phyloP scores from a whole-genome alignment of 1,284 basidiomycete species.

The Schizophyllum amplum region DNA sequence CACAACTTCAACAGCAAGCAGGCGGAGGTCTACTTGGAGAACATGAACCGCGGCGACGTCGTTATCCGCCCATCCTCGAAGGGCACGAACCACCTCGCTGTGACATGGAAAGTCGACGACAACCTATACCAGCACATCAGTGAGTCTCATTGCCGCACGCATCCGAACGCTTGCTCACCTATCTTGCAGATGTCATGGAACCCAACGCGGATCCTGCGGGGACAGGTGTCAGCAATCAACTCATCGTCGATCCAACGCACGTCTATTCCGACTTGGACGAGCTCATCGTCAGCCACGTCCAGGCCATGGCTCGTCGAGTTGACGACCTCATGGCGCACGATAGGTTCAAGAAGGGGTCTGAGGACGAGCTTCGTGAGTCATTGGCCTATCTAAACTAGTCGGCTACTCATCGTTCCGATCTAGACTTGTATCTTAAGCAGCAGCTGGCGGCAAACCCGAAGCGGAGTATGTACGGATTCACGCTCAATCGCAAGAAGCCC shows the following conservation, averaged over 20 bases:
- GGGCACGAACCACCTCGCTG: slow-evolving; percentile 88
- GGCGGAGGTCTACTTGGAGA: slow-evolving; percentile 86
- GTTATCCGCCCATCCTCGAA: slow-evolving; percentile 96
- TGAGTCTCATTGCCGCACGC: slow-evolving; percentile 23
- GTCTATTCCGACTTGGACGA: slow-evolving; percentile 95
- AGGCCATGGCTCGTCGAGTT: slow-evolving; percentile 89
- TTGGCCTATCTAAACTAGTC: neutral
- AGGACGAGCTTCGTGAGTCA: slow-evolving; percentile 80
- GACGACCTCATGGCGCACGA: slow-evolving; percentile 96
- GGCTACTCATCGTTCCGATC: neutral
- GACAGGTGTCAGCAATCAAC: slow-evolving; percentile 62
- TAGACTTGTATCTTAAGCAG: slow-evolving; percentile 86
- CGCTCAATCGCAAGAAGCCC: slow-evolving; percentile 82
- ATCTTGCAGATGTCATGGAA: slow-evolving; percentile 77
- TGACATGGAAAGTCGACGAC: slow-evolving; percentile 99
- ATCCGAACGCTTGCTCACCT: slow-evolving; percentile 9
- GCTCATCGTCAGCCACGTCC: slow-evolving; percentile 94
- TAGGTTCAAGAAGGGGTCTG: slow-evolving; percentile 86
- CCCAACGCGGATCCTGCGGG: slow-evolving; percentile 66
- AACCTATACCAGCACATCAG: slow-evolving; percentile 96
- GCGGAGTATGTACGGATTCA: slow-evolving; percentile 94
- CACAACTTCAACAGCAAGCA: slow-evolving; percentile 91
- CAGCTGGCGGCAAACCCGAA: slow-evolving; percentile 90
- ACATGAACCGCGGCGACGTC: slow-evolving; percentile 89
- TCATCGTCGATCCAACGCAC: slow-evolving; percentile 78